These are phyloP conservation scores for Aureoboletus auriporus DNA, from an alignment of 768 basidiomycete genomes.

Conservation along the genomic window DNA sequence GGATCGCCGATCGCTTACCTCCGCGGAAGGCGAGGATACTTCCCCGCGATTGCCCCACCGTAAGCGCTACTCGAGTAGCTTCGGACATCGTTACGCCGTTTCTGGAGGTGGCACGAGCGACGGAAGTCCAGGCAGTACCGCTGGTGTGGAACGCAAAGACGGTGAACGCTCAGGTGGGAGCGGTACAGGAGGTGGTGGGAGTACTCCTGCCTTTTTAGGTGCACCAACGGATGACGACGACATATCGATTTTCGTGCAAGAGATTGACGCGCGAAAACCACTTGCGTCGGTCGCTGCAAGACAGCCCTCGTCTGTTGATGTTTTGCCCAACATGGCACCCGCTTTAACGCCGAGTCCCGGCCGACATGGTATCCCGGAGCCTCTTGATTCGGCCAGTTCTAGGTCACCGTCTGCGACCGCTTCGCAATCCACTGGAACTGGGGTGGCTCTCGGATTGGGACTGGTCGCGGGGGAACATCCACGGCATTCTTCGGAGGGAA, in stretches of 20 bases:
- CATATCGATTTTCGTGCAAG: slow-evolving; percentile 72
- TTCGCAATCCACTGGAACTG: neutral
- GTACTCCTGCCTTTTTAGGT: slow-evolving; percentile 40
- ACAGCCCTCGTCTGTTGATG: slow-evolving; percentile 6
- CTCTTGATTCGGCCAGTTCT: slow-evolving; percentile 1
- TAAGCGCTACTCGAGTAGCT: slow-evolving; percentile 75
- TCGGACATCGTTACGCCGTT: slow-evolving; percentile 62
- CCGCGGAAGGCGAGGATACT: slow-evolving; percentile 33
- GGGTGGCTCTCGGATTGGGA: slow-evolving; percentile 12
- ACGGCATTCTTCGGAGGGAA: slow-evolving; percentile 18
- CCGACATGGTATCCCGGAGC: neutral
- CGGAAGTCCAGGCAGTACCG: slow-evolving; percentile 21
- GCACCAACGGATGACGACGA: slow-evolving; percentile 67
- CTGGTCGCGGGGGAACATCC: slow-evolving; percentile 13
- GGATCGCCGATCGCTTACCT: slow-evolving; percentile 37
- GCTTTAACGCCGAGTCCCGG: slow-evolving; percentile 6
- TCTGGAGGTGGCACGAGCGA: slow-evolving; percentile 40
- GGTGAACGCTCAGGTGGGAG: slow-evolving; percentile 19
- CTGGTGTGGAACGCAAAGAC: slow-evolving; percentile 18
- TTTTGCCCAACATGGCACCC: neutral
- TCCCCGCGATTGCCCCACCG: slow-evolving; percentile 30
- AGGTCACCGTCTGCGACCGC: slow-evolving; percentile 1
- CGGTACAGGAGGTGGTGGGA: slow-evolving; percentile 15
- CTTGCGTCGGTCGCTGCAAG: slow-evolving; percentile 31
- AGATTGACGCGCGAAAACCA: slow-evolving; percentile 69